These are phyloP conservation scores for Auriculariales sp. DNA, from an alignment of 768 basidiomycete species.

Conservation along the genomic window DNA sequence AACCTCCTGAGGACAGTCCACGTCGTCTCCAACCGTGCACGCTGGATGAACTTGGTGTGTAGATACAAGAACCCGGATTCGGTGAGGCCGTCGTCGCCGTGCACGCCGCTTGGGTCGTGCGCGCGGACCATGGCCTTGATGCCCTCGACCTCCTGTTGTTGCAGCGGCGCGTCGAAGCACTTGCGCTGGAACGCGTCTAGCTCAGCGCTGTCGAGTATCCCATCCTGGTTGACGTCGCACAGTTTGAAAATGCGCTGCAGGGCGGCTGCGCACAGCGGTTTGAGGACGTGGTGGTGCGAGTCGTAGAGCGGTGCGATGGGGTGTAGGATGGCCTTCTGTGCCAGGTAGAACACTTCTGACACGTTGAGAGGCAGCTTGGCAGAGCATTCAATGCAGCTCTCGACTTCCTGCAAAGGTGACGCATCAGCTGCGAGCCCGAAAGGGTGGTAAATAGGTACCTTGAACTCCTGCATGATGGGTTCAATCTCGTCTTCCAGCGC, in stretches of 20 bases:
- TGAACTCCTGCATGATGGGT: slow-evolving; percentile 98
- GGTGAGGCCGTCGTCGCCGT: slow-evolving; percentile 59
- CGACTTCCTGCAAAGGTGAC: slow-evolving; percentile 61
- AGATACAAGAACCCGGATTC: slow-evolving; percentile 89
- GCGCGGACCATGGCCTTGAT: slow-evolving; percentile 84
- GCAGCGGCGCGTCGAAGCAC: slow-evolving; percentile 89
- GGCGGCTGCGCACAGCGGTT: slow-evolving; percentile 81
- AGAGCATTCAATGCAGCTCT: slow-evolving; percentile 96
- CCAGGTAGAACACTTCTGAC: slow-evolving; percentile 96
- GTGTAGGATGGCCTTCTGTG: slow-evolving; percentile 93
- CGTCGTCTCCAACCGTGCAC: slow-evolving; percentile 88
- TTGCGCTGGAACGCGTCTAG: slow-evolving; percentile 97
- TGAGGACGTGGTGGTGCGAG: slow-evolving; percentile 87
- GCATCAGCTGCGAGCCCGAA: background rate
- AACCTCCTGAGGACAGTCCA: slow-evolving; percentile 94
- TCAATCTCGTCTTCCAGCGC: slow-evolving; percentile 88
- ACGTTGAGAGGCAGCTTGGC: slow-evolving; percentile 82
- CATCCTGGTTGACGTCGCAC: slow-evolving; percentile 90
- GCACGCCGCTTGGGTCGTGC: slow-evolving; percentile 61
- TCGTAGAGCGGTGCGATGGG: slow-evolving; percentile 96
- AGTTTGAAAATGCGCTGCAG: slow-evolving; percentile 91
- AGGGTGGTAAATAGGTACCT: slow-evolving; percentile 30
- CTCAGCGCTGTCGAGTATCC: slow-evolving; percentile 75
- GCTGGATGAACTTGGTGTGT: slow-evolving; percentile 93
- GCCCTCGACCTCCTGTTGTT: slow-evolving; percentile 88